Evolutionary conservation across 148 eudicot genomes (phyloP).

Genomic region (Rhododendron williamsianum): DNA sequence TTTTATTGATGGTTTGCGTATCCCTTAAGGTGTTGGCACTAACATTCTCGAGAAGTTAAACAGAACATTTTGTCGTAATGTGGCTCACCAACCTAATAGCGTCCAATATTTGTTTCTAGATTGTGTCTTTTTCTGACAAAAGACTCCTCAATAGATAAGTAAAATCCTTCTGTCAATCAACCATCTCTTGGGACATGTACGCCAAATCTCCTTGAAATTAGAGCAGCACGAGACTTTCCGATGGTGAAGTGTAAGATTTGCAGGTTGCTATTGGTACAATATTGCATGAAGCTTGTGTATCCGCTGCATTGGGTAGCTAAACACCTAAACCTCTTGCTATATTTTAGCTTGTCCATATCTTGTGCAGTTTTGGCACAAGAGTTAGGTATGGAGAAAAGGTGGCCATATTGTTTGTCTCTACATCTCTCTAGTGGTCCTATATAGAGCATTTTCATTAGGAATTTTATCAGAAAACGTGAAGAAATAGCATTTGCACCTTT

Average conservation of each 20-base stretch:
- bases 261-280: neutral
- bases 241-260: neutral
- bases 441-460: neutral
- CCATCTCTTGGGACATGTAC: neutral
- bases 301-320: neutral
- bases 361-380: neutral
- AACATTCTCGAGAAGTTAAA: neutral
- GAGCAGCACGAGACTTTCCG: neutral
- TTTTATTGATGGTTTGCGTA: neutral
- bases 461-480: neutral
- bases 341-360: neutral
- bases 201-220: neutral
- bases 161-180: neutral
- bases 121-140: neutral
- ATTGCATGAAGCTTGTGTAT: neutral
- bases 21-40: neutral
- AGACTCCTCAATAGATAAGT: neutral
- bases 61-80: neutral
- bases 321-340: neutral
- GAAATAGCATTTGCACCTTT: neutral
- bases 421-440: neutral
- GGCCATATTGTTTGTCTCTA: neutral
- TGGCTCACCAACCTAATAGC: neutral
- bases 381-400: neutral
- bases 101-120: neutral